phyloP scores from a whole-genome alignment of 441 rosid genomes.

The Pelargonium cotyledonis region DNA sequence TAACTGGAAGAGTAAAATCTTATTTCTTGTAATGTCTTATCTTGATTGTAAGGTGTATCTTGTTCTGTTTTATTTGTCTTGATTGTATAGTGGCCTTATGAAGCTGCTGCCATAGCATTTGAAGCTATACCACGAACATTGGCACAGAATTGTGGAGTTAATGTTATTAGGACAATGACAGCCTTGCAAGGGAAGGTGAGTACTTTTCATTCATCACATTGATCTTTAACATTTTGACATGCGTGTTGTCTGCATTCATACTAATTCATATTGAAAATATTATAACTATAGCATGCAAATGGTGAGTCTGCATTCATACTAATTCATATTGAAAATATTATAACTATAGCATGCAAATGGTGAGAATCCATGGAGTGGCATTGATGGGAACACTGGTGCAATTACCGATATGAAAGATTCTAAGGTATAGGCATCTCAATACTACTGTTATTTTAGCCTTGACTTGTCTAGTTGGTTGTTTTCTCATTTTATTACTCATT shows the following conservation, averaged over 20 bases:
- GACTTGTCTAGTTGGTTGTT: not conserved
- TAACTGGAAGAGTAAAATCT: not conserved
- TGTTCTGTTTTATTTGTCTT: not conserved
- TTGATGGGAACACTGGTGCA: conserved; percentile 83
- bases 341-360: conserved; percentile 76
- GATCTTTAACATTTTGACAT: not conserved
- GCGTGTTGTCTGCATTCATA: not conserved
- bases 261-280: not conserved
- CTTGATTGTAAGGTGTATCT: not conserved
- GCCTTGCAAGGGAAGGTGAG: conserved; percentile 79
- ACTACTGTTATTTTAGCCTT: not conserved
- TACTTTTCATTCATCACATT: not conserved
- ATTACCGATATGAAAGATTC: conserved; percentile 81
- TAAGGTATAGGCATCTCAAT: conserved; percentile 38
- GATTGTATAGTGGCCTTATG: conserved; percentile 79
- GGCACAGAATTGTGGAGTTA: conserved; percentile 94
- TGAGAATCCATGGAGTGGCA: conserved; percentile 89
- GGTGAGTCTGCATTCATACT: conserved; percentile 36
- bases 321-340: not conserved
- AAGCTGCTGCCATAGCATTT: conserved; percentile 91
- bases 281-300: conserved; percentile 64
- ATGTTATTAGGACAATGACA: conserved; percentile 89
- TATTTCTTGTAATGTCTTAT: not conserved
- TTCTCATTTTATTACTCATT: not conserved
- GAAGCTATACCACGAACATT: conserved; percentile 88